These are phyloP conservation scores for Wickerhamomyces xylosicus DNA, from an alignment of 805 yeast genomes.

Conservation along the genomic window DNA sequence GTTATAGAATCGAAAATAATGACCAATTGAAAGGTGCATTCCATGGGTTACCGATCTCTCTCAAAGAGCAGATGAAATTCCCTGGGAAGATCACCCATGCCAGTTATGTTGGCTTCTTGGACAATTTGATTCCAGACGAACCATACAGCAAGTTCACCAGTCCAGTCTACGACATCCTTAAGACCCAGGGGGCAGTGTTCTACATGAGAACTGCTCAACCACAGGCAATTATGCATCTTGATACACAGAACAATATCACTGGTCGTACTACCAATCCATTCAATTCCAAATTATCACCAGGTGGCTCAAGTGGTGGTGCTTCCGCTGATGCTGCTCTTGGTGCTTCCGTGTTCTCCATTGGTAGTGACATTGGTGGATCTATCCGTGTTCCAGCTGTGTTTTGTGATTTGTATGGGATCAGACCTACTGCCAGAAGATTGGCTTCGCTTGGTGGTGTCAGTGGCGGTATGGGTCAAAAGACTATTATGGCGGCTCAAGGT, in stretches of 20 bases:
- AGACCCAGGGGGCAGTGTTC: constrained; percentile 36
- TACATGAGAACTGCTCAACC: constrained; percentile 62
- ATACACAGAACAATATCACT: constrained; percentile 46
- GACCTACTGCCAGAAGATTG: constrained; percentile 48
- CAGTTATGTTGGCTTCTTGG: constrained; percentile 45
- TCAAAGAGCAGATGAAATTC: constrained; percentile 55
- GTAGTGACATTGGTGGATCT: constrained; percentile 67
- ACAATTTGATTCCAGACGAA: constrained; percentile 31
- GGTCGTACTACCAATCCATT: constrained; percentile 54
- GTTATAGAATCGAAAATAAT: constrained; percentile 24
- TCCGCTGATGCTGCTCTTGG: constrained; percentile 50
- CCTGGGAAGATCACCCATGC: constrained; percentile 49
- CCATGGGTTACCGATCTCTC: constrained; percentile 60
- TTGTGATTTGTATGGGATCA: constrained; percentile 48
- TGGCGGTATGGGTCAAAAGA: constrained; percentile 31
- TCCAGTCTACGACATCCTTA: constrained; percentile 32
- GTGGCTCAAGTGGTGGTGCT: constrained; percentile 70
- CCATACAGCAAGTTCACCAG: constrained; percentile 24
- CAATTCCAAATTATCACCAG: constrained; percentile 48
- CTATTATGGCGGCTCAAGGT: constrained; percentile 59
- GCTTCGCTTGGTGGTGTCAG: constrained; percentile 16
- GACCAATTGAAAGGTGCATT: constrained; percentile 53
- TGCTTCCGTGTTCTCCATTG: constrained; percentile 53
- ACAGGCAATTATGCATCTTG: constrained; percentile 61
- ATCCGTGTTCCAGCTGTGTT: constrained; percentile 62